A percentile compares a stretch with the other conserved stretches of the same genome.
These are phyloP conservation scores for Gyrodon lividus DNA, from an alignment of 768 basidiomycete species.

Conservation along the genomic window DNA sequence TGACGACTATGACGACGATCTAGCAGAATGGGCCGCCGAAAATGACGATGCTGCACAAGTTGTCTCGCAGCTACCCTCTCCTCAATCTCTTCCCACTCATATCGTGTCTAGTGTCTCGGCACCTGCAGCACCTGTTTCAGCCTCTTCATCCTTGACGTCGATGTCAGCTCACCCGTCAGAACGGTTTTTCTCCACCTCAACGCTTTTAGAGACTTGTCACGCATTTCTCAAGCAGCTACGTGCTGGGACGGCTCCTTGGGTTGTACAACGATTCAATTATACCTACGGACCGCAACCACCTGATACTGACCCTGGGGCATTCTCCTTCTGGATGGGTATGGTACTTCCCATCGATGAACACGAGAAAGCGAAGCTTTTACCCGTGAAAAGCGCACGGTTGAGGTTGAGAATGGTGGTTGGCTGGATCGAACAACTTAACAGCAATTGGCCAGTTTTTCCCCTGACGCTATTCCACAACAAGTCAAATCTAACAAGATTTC, in stretches of 20 bases:
- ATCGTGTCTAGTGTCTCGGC: slow-evolving; percentile 11
- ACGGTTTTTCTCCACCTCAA: slow-evolving; percentile 19
- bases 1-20: slow-evolving; percentile 37
- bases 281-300: slow-evolving; percentile 76
- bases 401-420: slow-evolving; percentile 84
- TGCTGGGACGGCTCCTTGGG: slow-evolving; percentile 85
- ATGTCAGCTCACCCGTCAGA: slow-evolving; percentile 1
- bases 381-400: slow-evolving; percentile 74
- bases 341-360: slow-evolving; percentile 90
- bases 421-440: slow-evolving; percentile 85
- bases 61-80: slow-evolving; percentile 8
- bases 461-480: slow-evolving; percentile 14
- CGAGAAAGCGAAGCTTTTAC: slow-evolving; percentile 84
- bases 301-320: slow-evolving; percentile 56
- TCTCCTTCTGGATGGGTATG: slow-evolving; percentile 89
- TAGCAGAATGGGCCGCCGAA: slow-evolving; percentile 25
- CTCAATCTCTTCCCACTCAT: slow-evolving; percentile 15
- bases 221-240: slow-evolving; percentile 60
- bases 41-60: slow-evolving; percentile 6
- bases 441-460: slow-evolving; percentile 46
- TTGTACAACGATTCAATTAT: slow-evolving; percentile 80
- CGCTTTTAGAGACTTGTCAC: slow-evolving; percentile 53
- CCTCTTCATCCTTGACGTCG: slow-evolving; percentile 5
- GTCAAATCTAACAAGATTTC: slow-evolving; percentile 18
- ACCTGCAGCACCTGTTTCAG: slow-evolving; percentile 1